Evolutionary conservation across 208 protist species (phyloP), one percentile per base, ranked within the genome.

Genomic region (Hexamita inflata): DNA sequence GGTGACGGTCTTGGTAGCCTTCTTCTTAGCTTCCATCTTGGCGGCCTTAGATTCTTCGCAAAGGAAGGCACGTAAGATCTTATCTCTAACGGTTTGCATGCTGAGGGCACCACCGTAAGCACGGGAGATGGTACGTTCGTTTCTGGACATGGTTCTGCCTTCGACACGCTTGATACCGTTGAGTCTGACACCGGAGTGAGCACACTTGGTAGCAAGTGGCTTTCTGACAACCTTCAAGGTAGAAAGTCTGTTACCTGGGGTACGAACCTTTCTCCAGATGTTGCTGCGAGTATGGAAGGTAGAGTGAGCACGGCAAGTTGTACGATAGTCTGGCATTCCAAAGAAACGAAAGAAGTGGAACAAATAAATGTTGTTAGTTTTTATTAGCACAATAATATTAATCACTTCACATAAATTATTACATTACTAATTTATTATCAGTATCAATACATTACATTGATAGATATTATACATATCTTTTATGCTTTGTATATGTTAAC

Each of bases 21-120:
- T 38, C 60, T 66, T 15, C 15, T 13, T 34, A 30, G 60, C 60
- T 15, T 38, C 30, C 15, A 24, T 34, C 59, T 74, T 61, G 24
- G 53, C 35, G 1, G 40, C 28, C 11, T 74, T 39, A 30, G 29
- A 58, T 62, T 78, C 75, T 32, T 64, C 58, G 41, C n/a, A 34
- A 9, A 78, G 39, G 65, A 78, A 78, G 26, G 75, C 39, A 29
- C 58, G 11, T 0, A 78, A 13, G 29, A 78, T 66, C 4, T 39
- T 15, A 13, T 29, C 26, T 61, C 53, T 32, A 26, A 74, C 41
- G 28, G 64, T 58, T 26, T 30, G n/a, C 30, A 38, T 34, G 64
- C 64, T 74, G 19, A 35, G 34, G 28, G 11, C 24, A 40, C 75
- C 75, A 34, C 75, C 75, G 58, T 75, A 78, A 39, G 75, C 41